Evolutionary conservation across 73 alveolate genomes (phyloP).

Genomic region (Paramecium octaurelia): DNA sequence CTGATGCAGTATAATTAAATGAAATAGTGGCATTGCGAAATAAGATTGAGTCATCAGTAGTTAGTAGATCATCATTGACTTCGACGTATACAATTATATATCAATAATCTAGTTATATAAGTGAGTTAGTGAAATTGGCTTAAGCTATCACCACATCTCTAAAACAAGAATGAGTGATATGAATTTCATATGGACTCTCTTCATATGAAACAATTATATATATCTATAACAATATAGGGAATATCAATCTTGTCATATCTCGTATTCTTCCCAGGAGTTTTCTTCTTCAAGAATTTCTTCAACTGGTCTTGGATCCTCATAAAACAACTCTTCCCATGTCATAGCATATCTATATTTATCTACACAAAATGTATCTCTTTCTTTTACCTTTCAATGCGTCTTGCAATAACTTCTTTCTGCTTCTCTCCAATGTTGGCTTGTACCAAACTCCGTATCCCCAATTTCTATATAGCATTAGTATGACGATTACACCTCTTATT

Average conservation of each 20-base stretch:
- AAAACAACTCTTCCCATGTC: conserved; percentile 58
- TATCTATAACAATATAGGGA: not conserved
- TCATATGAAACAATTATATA: not conserved
- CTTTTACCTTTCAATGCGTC: conserved; percentile 30
- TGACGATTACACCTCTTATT: conserved; percentile 38
- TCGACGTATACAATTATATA: not conserved
- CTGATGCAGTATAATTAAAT: not conserved
- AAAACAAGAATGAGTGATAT: not conserved
- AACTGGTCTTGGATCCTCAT: conserved; percentile 54
- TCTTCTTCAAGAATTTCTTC: conserved; percentile 56
- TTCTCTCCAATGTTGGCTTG: conserved; percentile 58
- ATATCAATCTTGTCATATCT: conserved; percentile 9
- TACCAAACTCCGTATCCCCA: conserved; percentile 64
- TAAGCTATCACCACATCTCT: conserved; percentile 11
- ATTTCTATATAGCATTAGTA: conserved; percentile 16
- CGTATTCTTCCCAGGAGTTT: conserved; percentile 51
- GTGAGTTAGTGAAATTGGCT: conserved; percentile 33
- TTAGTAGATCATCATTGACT: not conserved
- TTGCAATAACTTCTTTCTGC: conserved; percentile 45
- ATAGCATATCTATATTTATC: conserved; percentile 53
- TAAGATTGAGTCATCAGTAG: not conserved
- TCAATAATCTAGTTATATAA: not conserved
- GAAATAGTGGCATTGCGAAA: not conserved
- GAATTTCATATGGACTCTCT: not conserved
- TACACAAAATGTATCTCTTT: not conserved